phyloP scores from a whole-genome alignment of 768 basidiomycete genomes.

The Hericium erinaceus region DNA sequence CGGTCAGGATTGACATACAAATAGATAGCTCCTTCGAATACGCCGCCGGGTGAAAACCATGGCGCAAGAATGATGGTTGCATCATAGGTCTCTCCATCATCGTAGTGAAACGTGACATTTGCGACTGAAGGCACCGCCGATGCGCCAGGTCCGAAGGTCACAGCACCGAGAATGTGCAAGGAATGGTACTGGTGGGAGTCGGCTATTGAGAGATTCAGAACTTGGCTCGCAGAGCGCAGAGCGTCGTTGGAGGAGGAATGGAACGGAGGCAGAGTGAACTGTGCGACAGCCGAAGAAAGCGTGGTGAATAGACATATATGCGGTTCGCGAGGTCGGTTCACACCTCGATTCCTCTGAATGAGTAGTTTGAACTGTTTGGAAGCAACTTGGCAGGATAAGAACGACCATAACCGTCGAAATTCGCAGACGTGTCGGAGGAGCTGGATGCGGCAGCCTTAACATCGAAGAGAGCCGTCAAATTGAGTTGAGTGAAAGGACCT shows the following conservation, averaged over 20 bases:
- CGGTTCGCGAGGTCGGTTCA: background rate
- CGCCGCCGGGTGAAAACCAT: background rate
- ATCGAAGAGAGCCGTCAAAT: background rate
- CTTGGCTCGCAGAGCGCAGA: background rate
- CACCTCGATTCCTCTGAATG: background rate
- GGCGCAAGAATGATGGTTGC: background rate
- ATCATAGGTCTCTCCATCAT: background rate
- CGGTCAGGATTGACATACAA: background rate
- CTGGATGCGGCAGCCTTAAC: background rate
- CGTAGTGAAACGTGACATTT: background rate
- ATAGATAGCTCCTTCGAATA: background rate
- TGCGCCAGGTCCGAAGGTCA: background rate
- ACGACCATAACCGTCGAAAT: background rate
- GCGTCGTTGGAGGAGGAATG: background rate
- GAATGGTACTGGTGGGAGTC: background rate
- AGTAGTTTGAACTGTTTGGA: background rate
- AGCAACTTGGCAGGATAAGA: background rate
- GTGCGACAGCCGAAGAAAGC: background rate
- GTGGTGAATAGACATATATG: background rate
- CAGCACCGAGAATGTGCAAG: background rate
- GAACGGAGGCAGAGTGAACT: background rate
- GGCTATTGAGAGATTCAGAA: background rate
- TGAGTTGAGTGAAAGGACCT: background rate
- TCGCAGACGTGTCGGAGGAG: background rate
- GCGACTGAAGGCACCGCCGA: background rate